Evolutionary conservation across 306 rosid species (phyloP).

Genomic region (Alnus glutinosa): DNA sequence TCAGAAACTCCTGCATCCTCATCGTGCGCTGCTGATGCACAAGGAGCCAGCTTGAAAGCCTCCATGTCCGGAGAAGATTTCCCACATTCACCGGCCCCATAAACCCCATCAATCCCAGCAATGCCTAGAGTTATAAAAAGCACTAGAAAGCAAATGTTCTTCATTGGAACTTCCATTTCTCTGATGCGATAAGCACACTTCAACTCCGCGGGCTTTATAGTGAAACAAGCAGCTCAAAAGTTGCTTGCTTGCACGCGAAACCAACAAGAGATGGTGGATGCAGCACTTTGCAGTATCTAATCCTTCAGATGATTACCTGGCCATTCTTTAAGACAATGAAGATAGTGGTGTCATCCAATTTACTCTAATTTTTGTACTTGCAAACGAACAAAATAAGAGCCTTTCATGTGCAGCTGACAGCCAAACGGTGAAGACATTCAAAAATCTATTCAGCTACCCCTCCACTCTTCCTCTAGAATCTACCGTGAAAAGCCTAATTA

Average conservation of each 20-base stretch:
- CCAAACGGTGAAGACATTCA: too few relatives aligned
- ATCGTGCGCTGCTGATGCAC: constrained; percentile 47
- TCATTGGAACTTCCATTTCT: constrained; percentile 34
- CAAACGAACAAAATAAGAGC: too few relatives aligned
- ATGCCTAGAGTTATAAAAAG: constrained; percentile 22
- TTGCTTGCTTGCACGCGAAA: constrained; percentile 13
- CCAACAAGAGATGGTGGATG: constrained; percentile 33
- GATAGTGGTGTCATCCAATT: too few relatives aligned
- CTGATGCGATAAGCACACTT: background rate
- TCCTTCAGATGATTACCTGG: background rate
- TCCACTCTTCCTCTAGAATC: too few relatives aligned
- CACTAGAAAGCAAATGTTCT: constrained; percentile 25
- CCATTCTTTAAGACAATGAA: too few relatives aligned
- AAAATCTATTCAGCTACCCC: too few relatives aligned
- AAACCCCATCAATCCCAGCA: constrained; percentile 7
- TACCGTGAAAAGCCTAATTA: too few relatives aligned
- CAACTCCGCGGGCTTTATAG: constrained; percentile 22
- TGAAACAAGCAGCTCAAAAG: constrained; percentile 3
- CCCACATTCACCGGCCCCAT: constrained; percentile 51
- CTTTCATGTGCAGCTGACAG: too few relatives aligned
- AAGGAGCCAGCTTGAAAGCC: constrained; percentile 50
- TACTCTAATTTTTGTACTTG: too few relatives aligned
- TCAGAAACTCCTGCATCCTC: constrained; percentile 34
- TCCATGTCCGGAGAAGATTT: constrained; percentile 42
- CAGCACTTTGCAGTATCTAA: constrained; percentile 37